Base-by-base conservation (phyloP, 352 stramenopile genomes). In the Thalassiosira exigua region DNA sequence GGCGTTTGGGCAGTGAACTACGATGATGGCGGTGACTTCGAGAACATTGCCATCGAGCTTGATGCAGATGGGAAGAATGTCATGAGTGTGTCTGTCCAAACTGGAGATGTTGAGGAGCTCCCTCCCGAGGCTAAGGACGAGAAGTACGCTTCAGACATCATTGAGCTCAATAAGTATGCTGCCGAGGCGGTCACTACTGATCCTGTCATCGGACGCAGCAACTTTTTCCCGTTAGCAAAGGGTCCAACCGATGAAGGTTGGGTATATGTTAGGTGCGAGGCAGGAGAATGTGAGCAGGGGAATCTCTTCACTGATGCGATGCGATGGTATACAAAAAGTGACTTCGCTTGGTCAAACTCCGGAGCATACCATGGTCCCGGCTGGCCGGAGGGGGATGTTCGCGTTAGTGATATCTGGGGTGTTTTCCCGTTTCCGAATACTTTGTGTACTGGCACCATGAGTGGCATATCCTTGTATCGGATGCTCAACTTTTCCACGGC, bases 241-340 rank as follows among this genome's bases (percentile, higher is more conserved):
- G 44, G 69, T 7, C 24, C 19, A 19, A 69, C n/a, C 14, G 46
- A n/a, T 22, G 56, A 56, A 53, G 29, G n/a, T n/a, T n/a, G n/a
- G n/a, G n/a, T n/a, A n/a, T n/a, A n/a, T n/a, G n/a, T n/a, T n/a
- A n/a, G n/a, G 67, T 86, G 79, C 30, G 58, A 73, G 29, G 59
- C 48, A 24, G 79, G 79, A 26, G 66, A 79, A 30, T 86, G 79
- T 26, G 39, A 56, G 21, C 59, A 76, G 4, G 79, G 72, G 0
- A 83, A 77, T 32, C 48, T 86, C 19, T 81, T 73, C 50, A 66
- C 73, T 3, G 79, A 86, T 70, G 73, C 79, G 0, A 19, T 75
- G 14, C 65, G 73, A 5, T 86, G 79, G 79, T 81, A 71, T 56
- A 56, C 73, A 1, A 27, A 58, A 22, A 48, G 73, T 30, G 79